Evolutionary conservation across 345 rosid species (phyloP), one percentile per base, ranked within the genome.

Genomic region (Citrus hindsii): DNA sequence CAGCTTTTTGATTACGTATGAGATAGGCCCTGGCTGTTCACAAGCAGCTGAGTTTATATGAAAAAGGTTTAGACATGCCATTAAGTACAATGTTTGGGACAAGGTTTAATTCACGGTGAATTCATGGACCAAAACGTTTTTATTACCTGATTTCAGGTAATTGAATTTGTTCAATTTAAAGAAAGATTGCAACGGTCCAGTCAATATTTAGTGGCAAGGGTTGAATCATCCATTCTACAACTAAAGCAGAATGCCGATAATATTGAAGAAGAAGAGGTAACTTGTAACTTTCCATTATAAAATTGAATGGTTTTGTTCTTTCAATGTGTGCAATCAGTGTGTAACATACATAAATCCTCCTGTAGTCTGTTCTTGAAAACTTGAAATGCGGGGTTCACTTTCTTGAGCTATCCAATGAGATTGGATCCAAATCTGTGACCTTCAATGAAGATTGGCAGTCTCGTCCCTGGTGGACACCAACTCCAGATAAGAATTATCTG

Each of bases 391-490:
- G 98, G 74, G 69, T 67, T 84, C 85, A 87, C 76, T 89, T 91
- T 81, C 87, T 89, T 77, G 98, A 92, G 88, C 92, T 96, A 59
- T 88, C 97, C 9, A 84, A 89, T 79, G 97, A 94, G 87, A 89
- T 92, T 81, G 92, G 89, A 66, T 88, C 94, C 35, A 90, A 84
- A 81, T 83, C 86, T 28, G 76, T 92, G 85, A 89, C 88, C 69
- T 90, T 89, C 80, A 92, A 96, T 87, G 98, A 96, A 83, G 99
- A 96, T 86, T 85, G 94, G 76, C 89, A 88, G 79, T 84, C 95
- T 71, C 88, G 97, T 55, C 99, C 99, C 77, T 96, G 98, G 98
- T 96, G 99, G 98, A 92, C 97, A 18, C 99, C 98, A 82, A 83
- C 82, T 81, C 82, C 94, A 48, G 95, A 85, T 79, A 92, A 88